These are phyloP conservation scores for Aspergillus alliaceus DNA, from an alignment of 2,329 filamentous ascomycete species.

Conservation along the genomic window DNA sequence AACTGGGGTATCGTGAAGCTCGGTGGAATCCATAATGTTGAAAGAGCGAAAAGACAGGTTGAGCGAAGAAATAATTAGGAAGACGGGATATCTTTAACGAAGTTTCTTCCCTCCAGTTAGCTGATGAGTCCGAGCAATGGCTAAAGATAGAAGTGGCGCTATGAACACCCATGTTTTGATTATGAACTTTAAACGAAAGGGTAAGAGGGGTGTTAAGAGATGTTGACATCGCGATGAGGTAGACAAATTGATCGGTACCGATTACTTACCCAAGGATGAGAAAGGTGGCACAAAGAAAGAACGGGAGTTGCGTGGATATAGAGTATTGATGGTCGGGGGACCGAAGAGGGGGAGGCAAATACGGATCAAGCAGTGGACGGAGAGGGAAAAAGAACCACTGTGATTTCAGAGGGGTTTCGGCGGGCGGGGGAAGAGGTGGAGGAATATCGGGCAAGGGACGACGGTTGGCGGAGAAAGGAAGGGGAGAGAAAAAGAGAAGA, in stretches of 20 bases:
- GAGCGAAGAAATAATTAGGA: background rate
- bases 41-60: slow-evolving; percentile 6
- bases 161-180: background rate
- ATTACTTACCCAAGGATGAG: slow-evolving; percentile 1
- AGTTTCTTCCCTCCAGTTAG: background rate
- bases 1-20: slow-evolving; percentile 55
- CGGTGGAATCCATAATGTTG: slow-evolving; percentile 60
- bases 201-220: background rate
- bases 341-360: background rate
- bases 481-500: slow-evolving; percentile 14
- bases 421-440: slow-evolving; percentile 30
- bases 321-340: slow-evolving; percentile 1
- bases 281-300: background rate
- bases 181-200: background rate
- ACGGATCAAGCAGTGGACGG: slow-evolving; percentile 10
- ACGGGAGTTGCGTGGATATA: background rate
- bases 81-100: background rate
- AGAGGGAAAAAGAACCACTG: slow-evolving; percentile 20
- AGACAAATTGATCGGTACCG: background rate
- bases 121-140: background rate
- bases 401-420: slow-evolving; percentile 26
- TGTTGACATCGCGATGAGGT: background rate
- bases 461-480: slow-evolving; percentile 18
- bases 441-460: slow-evolving; percentile 18
- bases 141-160: background rate